Evolutionary conservation across 2,329 filamentous ascomycete genomes (phyloP), one percentile per base, ranked within the genome.

Genomic region (Leptographium wingfieldii): DNA sequence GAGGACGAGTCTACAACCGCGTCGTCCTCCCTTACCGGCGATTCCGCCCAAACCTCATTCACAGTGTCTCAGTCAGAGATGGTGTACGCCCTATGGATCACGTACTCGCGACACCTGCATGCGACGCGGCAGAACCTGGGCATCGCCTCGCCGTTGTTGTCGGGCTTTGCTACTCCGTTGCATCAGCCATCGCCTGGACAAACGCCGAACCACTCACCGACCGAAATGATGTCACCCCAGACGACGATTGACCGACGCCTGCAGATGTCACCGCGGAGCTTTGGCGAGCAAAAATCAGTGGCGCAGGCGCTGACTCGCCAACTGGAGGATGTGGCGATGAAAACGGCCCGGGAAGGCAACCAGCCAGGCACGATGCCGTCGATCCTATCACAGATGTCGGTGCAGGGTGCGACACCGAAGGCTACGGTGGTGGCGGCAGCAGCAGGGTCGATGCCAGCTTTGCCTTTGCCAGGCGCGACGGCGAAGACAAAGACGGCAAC

Each of bases 81-180:
- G 63, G 91, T 97, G 0, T 97, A 92, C 74, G 94, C 94, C 12
- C 75, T 99, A 35, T 99, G 94, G 94, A 87, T 99, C 65, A 97
- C 92, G 1, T 99, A 97, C 70, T 97, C 92, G 22, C 82, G 92
- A 63, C 90, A 96, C 68, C 79, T 97, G 14, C 94, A 99, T 70
- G 87, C 89, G 19, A 80, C 84, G 46, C 84, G 84, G 62, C 77
- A 79, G 58, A 73, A 73, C 60, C 71, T 85, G 55, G 80, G 82
- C n/a, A 76, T 80, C 25, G 76, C 85, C n/a, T 85, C 85, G 29
- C 82, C 85, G 5, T 69, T 84, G 25, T 72, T 83, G 19, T 85
- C 87, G 49, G 83, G 84, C 35, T 76, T 81, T 22, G 77, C 80
- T 25, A 91, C 90, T 1, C 89, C 91, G 35, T 80, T 88, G 14